These are phyloP conservation scores for Tilletiopsis washingtonensis DNA, from an alignment of 1,284 basidiomycete species.

Conservation along the genomic window DNA sequence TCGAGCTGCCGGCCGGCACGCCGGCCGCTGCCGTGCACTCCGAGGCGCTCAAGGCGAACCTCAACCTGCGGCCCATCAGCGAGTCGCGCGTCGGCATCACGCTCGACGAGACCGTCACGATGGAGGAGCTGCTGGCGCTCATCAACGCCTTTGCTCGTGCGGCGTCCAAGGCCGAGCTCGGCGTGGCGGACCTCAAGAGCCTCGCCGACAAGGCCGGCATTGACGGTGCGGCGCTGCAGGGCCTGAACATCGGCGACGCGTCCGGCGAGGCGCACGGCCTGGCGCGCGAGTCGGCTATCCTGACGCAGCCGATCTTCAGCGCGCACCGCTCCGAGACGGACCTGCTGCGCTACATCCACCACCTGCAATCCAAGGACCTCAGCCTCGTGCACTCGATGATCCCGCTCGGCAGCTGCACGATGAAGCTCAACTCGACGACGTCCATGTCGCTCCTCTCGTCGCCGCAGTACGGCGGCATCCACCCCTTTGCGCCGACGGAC, in stretches of 20 bases:
- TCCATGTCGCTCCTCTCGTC: slow-evolving; percentile 94
- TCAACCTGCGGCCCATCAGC: slow-evolving; percentile 80
- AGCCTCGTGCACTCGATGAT: slow-evolving; percentile 95
- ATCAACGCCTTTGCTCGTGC: slow-evolving; percentile 64
- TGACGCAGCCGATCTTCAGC: slow-evolving; percentile 78
- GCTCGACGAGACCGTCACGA: slow-evolving; percentile 79
- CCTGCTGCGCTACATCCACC: slow-evolving; percentile 83
- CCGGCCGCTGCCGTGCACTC: slow-evolving; percentile 64
- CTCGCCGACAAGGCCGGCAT: slow-evolving; percentile 26
- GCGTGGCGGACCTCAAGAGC: slow-evolving; percentile 16
- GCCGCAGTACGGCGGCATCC: slow-evolving; percentile 80
- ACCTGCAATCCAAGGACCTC: slow-evolving; percentile 87
- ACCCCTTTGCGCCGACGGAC: slow-evolving; percentile 84
- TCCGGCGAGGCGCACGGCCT: slow-evolving; percentile 14
- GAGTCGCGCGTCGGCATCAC: slow-evolving; percentile 74
- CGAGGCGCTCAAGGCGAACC: slow-evolving; percentile 59
- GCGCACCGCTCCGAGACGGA: slow-evolving; percentile 94
- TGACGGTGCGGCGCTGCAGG: slow-evolving; percentile 22
- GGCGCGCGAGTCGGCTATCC: slow-evolving; percentile 66
- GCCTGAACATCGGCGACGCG: slow-evolving; percentile 21
- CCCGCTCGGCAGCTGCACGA: slow-evolving; percentile 67
- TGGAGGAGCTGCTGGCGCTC: slow-evolving; percentile 58
- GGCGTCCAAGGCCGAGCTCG: slow-evolving; percentile 26
- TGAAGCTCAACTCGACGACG: slow-evolving; percentile 54
- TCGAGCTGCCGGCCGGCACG: slow-evolving; percentile 62